Conservation (phyloP, 371 early-diverging fungal species). For the Mortierella sp. region DNA sequence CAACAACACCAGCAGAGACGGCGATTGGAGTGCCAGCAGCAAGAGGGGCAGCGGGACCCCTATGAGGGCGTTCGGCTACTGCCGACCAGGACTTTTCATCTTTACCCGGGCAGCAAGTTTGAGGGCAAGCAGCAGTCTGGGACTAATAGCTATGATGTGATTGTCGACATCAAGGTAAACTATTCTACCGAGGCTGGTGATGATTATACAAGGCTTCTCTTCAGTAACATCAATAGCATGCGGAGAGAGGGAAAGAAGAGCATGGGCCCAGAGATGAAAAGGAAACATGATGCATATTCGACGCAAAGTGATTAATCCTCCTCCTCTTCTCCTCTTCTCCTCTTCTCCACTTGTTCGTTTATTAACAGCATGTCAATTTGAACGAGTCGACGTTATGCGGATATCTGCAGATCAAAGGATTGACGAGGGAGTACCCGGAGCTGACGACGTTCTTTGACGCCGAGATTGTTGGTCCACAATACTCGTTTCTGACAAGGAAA, state of each 20-base stretch:
- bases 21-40: background rate
- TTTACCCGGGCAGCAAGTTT: constrained; percentile 79
- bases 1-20: background rate
- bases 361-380: constrained; percentile 87
- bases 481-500: constrained; percentile 84
- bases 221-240: too few species aligned
- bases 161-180: constrained; percentile 83
- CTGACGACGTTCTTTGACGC: constrained; percentile 89
- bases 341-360: background rate
- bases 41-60: background rate
- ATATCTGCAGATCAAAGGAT: constrained; percentile 83
- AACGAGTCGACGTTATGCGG: constrained; percentile 79
- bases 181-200: too few species aligned
- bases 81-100: constrained; percentile 26
- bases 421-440: constrained; percentile 84
- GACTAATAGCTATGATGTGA: constrained; percentile 72
- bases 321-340: background rate
- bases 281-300: background rate
- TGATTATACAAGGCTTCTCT: too few species aligned
- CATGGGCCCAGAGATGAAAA: background rate
- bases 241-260: background rate
- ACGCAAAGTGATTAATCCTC: background rate
- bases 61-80: constrained; percentile 7
- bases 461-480: constrained; percentile 83
- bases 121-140: constrained; percentile 79